A percentile compares a stretch with the other conserved stretches of the same genome.
Evolutionary conservation across 495 filamentous ascomycete genomes (phyloP).

Genomic region (Aspergillus heteromorphus): DNA sequence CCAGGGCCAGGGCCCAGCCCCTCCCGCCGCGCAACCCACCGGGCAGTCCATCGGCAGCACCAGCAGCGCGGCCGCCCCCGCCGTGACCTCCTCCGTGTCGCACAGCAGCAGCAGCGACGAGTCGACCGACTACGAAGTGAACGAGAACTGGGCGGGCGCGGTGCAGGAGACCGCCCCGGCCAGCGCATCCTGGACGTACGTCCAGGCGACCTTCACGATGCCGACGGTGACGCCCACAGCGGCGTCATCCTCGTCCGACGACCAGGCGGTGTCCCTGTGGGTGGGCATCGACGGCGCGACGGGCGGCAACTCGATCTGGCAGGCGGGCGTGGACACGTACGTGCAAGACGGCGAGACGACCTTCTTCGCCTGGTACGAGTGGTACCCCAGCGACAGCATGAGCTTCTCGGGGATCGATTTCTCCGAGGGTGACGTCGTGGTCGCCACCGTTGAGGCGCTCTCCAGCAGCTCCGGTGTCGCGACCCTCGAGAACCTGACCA

Average conservation of each 20-base stretch:
- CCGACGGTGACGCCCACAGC: constrained; percentile 34
- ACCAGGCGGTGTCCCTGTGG: constrained; percentile 46
- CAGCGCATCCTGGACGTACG: constrained; percentile 34
- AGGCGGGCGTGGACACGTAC: constrained; percentile 51
- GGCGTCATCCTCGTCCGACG: constrained; percentile 28
- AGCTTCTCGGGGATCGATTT: constrained; percentile 39
- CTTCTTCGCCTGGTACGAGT: constrained; percentile 54
- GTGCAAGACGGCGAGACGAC: constrained; percentile 23
- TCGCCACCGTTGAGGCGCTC: constrained; percentile 39
- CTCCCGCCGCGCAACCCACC: neutral
- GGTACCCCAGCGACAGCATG: constrained; percentile 45
- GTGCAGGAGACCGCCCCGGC: constrained; percentile 25
- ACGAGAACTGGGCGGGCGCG: constrained; percentile 46
- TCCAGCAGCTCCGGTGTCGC: constrained; percentile 37
- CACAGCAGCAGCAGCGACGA: constrained; percentile 1
- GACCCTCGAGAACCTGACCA: constrained; percentile 41
- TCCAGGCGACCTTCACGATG: constrained; percentile 42
- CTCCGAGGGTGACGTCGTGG: constrained; percentile 47
- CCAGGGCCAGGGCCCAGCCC: neutral
- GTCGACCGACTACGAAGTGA: constrained; percentile 27
- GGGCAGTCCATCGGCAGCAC: constrained; percentile 16
- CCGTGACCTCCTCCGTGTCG: neutral
- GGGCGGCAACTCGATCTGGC: constrained; percentile 43
- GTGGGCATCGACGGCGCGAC: constrained; percentile 50
- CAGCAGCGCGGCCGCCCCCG: constrained; percentile 13